Evolutionary conservation across 2,329 filamentous ascomycete genomes (phyloP), one percentile per base, ranked within the genome.

Genomic region (Beauveria medogensis): DNA sequence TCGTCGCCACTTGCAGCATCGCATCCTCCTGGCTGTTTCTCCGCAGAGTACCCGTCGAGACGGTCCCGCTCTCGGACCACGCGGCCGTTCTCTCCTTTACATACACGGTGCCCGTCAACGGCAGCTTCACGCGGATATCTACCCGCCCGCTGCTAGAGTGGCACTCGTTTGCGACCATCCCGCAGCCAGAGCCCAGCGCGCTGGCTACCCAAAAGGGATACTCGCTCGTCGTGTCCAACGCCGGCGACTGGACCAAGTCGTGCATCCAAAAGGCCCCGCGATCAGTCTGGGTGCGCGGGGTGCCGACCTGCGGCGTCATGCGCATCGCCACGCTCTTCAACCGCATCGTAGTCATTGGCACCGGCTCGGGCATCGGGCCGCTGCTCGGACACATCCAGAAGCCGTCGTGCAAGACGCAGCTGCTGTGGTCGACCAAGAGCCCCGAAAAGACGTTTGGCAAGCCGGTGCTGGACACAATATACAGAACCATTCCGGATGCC

Each of bases 151-250:
- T 91, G 44, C 73, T 80, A 9, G 89, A 92, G 72, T 90, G 87
- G 80, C 89, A 92, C 73, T 83, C 85, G 0, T 92, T 92, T 69
- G 89, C 89, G 48, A 87, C 86, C 1, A 89, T 92, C 63, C 85
- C 88, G 1, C 80, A 84, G 62, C 85, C 88, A 1, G 80, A 84
- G 62, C 78, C 82, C 2, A 69, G 75, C 59, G 61, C 64, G 1
- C 65, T 64, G 57, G 62, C 67, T 2, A 65, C 66, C 22, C 67
- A 66, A 44, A 67, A 65, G 12, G 85, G 83, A 16, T 90, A 87
- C 73, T 90, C 86, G 0, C 77, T 89, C 34, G 75, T 92, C 34
- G 79, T 92, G 30, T 90, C 87, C 59, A 87, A 86, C 65, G 88
- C 87, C 3, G 89, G 89, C 24, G 88, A 92, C 73, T 92, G 89